Evolutionary conservation across 345 rosid species (phyloP), one percentile per base, ranked within the genome.

Genomic region (Citrus trifoliata): DNA sequence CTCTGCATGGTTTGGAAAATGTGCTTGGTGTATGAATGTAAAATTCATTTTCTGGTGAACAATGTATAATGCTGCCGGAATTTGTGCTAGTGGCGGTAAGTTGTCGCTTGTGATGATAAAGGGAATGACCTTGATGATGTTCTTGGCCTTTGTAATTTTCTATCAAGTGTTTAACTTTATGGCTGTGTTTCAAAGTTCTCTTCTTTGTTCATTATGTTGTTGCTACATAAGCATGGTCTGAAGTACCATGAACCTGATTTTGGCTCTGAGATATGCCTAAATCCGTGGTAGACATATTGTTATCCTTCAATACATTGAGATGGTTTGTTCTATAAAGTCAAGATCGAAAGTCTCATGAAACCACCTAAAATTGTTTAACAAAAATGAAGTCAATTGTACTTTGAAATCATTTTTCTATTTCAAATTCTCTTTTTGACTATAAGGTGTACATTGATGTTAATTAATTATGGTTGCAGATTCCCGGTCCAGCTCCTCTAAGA

Each of bases 401-500:
- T 32, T 61, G 6, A 55, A 51, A 64, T 18, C 53, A 10, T 55
- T 18, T 18, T 56, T 28, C 71, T 63, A 48, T 71, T 70, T 61
- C 48, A 16, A 24, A 62, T 38, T 21, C 18, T 70, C 13, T 53
- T 53, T 53, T 18, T 16, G 22, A 53, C 7, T 53, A 19, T 18
- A 25, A 28, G 68, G 5, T 60, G 56, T 28, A 51, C 4, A 70
- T 71, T 71, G 27, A 71, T 30, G 24, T 79, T 69, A 37, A 37
- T 33, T 58, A 60, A 22, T 5, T 28, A 75, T 64, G 18, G 73
- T 82, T 86, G 83, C 88, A 93, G 98, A 93, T 95, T 89, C 89
- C 86, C 42, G 98, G 94, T 73, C 89, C 97, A 19, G 63, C 42
- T 58, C 89, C 92, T 78, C 84, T 93, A 55, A 90, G 83, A 85